A percentile compares a stretch with the other conserved stretches of the same genome.
Conservation (phyloP, 495 filamentous ascomycete species). For the Penicillium alfredii region DNA sequence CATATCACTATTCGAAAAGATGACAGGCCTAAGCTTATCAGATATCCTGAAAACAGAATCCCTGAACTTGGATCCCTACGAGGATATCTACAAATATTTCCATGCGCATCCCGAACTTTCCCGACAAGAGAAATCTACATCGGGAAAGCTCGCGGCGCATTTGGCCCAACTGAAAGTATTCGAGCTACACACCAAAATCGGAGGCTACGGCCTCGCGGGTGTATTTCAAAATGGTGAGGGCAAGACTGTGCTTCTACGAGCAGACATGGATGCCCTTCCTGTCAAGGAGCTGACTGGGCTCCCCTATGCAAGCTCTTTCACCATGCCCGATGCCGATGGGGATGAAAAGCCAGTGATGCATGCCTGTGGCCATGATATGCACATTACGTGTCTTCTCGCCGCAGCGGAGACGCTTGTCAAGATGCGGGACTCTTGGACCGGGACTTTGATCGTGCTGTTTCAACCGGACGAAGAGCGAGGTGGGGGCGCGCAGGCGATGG, state of each 20-base stretch:
- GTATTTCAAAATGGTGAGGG: constrained; percentile 43
- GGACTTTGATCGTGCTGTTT: constrained; percentile 49
- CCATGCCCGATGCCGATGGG: constrained; percentile 37
- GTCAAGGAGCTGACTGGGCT: constrained; percentile 46
- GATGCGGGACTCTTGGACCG: constrained; percentile 34
- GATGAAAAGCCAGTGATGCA: constrained; percentile 48
- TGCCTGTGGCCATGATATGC: constrained; percentile 54
- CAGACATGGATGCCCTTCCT: constrained; percentile 51
- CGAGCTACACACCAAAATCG: constrained; percentile 41
- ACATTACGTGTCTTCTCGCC: constrained; percentile 49
- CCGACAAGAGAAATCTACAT: constrained; percentile 44
- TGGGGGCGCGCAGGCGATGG: constrained; percentile 49
- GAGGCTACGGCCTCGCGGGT: constrained; percentile 43
- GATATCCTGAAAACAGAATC: constrained; percentile 12
- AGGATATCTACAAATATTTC: constrained; percentile 50
- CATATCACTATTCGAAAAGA: constrained; percentile 2
- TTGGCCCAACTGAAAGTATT: constrained; percentile 24
- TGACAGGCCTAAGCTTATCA: constrained; percentile 21
- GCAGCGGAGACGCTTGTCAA: constrained; percentile 37
- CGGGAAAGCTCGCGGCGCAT: constrained; percentile 34
- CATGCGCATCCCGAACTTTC: constrained; percentile 55
- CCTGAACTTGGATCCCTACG: constrained; percentile 37
- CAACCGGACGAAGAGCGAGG: constrained; percentile 51
- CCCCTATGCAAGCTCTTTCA: constrained; percentile 41
- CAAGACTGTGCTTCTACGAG: constrained; percentile 45